Evolutionary conservation across 2,329 filamentous ascomycete genomes (phyloP), one percentile per base, ranked within the genome.

Genomic region (Cadophora sp.): DNA sequence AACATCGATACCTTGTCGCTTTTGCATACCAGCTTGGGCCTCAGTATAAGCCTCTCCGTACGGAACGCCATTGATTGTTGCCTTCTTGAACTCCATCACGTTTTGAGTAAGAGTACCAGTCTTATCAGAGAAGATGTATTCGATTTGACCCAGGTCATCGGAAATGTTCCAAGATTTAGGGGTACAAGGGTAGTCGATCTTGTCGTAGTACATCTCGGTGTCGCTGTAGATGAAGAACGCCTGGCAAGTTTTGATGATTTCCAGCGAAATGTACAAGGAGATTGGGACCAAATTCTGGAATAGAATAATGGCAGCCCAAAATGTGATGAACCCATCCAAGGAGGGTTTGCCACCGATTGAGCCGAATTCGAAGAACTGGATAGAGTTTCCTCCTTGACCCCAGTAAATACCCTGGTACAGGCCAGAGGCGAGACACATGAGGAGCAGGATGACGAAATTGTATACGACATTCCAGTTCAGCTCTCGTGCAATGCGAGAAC

Each of bases 141-240:
- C 96, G 71, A 99, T 97, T 81, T 99, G 96, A 14, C 96, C 96
- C 58, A 99, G 85, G 76, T 99, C 97, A 77, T 99, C 96, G 0
- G 95, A 98, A 62, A 99, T 98, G 78, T 98, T 99, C 96, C 96
- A 99, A 0, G 94, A 94, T 77, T 98, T 98, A 5, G 97, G 96
- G 12, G 97, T 93, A 78, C 97, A 99, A 1, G 95, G 94, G 77
- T 97, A 94, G 76, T 97, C 94, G 72, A 97, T 89, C 76, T 89
- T 90, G 66, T 96, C 96, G 82, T 99, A 97, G 81, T 98, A 99
- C 97, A 99, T 99, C 77, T 91, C 89, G 4, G 92, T 87, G 77
- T 99, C 96, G 81, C 91, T 97, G 83, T 97, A 97, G 77, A 99
- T 99, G 84, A 99, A 99, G 77, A 97, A 89, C 4, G 95, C 96